Percentiles rank a stretch among this genome's conserved stretches.
These are phyloP conservation scores for Gypsophila paniculata DNA, from an alignment of 179 eudicot species.

Conservation along the genomic window DNA sequence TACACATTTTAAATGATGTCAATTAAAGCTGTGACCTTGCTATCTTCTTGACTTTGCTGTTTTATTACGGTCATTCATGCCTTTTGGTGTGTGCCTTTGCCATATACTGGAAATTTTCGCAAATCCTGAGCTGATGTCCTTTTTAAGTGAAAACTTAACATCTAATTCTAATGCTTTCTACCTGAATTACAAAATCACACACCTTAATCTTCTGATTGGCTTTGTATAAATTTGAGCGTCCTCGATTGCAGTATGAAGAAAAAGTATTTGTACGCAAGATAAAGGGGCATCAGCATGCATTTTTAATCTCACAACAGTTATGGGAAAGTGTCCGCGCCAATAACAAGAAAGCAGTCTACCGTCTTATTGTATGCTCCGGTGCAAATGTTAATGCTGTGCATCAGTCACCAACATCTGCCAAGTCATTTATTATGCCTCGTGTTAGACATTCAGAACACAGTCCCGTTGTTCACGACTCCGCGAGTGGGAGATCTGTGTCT, in stretches of 20 bases:
- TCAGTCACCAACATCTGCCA: conserved; percentile 37
- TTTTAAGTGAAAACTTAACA: too few species aligned
- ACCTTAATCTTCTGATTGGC: too few species aligned
- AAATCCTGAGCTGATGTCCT: too few species aligned
- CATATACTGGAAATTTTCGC: too few species aligned
- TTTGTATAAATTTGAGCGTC: background rate
- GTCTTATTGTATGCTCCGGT: conserved; percentile 57
- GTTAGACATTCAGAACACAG: conserved; percentile 33
- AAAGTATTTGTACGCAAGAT: conserved; percentile 63
- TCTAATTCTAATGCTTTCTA: background rate
- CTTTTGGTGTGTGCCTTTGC: background rate
- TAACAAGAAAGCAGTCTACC: conserved; percentile 72
- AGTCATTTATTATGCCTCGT: conserved; percentile 32
- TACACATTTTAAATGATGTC: background rate
- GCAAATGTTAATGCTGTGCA: conserved; percentile 61
- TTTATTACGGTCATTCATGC: background rate
- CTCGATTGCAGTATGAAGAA: conserved; percentile 63
- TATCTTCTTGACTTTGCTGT: background rate
- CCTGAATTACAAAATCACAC: background rate
- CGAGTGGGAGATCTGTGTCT: conserved; percentile 32
- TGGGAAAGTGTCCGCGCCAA: conserved; percentile 72
- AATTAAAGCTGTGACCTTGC: too few species aligned
- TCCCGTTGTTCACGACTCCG: conserved; percentile 30
- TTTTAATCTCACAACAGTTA: conserved; percentile 59
- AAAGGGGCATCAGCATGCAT: conserved; percentile 45